phyloP scores from a whole-genome alignment of 805 yeast species.

The Teunomyces barrocoloradensis region DNA sequence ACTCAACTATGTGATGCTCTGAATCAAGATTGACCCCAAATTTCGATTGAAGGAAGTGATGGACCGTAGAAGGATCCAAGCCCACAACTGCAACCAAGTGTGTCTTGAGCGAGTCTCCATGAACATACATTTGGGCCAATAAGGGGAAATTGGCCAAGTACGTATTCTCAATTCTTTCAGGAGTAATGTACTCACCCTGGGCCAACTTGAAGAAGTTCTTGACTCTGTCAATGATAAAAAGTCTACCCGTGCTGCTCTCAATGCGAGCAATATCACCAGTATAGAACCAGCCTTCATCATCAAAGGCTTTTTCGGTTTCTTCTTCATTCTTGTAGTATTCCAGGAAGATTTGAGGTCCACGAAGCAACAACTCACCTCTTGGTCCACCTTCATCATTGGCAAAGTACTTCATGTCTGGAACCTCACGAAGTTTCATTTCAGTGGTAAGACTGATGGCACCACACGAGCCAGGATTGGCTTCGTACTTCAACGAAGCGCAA shows the following conservation, averaged over 20 bases:
- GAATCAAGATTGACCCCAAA: constrained; percentile 10
- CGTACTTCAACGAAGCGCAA: constrained; percentile 39
- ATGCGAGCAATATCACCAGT: constrained; percentile 64
- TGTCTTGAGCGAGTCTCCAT: constrained; percentile 60
- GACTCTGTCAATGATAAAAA: constrained; percentile 68
- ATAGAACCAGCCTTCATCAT: constrained; percentile 56
- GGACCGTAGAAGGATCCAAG: constrained; percentile 44
- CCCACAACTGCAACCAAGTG: constrained; percentile 63
- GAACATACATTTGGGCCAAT: constrained; percentile 54
- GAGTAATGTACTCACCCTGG: constrained; percentile 62
- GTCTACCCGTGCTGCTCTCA: constrained; percentile 47
- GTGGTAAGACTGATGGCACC: constrained; percentile 57
- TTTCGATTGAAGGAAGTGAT: constrained; percentile 7
- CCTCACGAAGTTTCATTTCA: constrained; percentile 55
- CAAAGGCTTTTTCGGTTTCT: constrained; percentile 53
- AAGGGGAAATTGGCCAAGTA: constrained; percentile 53
- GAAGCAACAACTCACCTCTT: constrained; percentile 58
- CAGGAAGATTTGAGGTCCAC: constrained; percentile 63
- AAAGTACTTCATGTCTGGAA: constrained; percentile 59
- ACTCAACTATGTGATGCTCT: constrained; percentile 9
- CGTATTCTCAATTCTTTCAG: constrained; percentile 68
- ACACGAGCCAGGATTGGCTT: constrained; percentile 51
- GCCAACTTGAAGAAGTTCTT: constrained; percentile 71
- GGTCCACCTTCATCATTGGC: constrained; percentile 37
- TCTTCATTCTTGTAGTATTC: constrained; percentile 56